Percentiles rank a stretch among this genome's conserved stretches.
These are phyloP conservation scores for Phytophthora hibernalis DNA, from an alignment of 352 stramenopile species.

Conservation along the genomic window DNA sequence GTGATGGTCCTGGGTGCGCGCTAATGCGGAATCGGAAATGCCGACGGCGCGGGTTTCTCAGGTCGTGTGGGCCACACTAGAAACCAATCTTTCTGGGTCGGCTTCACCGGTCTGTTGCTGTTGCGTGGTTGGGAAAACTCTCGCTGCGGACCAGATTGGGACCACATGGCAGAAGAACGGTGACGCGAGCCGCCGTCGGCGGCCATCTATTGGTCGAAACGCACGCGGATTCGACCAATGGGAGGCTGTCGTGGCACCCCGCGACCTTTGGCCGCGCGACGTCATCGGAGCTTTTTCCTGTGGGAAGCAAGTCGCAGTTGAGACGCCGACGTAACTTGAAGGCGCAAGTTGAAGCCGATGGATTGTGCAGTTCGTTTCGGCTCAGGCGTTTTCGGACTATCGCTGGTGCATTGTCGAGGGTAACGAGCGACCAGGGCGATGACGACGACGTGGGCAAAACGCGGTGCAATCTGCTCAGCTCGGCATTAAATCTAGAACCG, in stretches of 20 bases:
- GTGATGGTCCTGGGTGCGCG: constrained; percentile 20
- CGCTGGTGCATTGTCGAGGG: constrained; percentile 1
- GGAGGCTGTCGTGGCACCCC: neutral
- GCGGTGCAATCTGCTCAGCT: neutral
- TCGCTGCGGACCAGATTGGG: too few species aligned
- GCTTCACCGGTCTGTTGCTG: too few species aligned
- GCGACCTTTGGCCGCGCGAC: constrained; percentile 1
- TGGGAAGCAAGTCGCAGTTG: neutral
- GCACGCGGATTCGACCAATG: constrained; percentile 13
- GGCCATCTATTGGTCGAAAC: too few species aligned
- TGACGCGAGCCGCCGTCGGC: constrained; percentile 5
- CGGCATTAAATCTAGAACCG: constrained; percentile 24
- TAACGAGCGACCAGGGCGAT: neutral
- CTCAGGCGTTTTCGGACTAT: constrained; percentile 2
- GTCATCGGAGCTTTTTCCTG: constrained; percentile 23
- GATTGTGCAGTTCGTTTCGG: neutral
- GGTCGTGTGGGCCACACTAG: neutral
- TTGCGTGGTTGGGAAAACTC: too few species aligned
- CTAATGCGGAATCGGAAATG: constrained; percentile 30
- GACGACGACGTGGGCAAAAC: neutral
- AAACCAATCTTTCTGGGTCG: too few species aligned
- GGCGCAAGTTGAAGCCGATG: constrained; percentile 5
- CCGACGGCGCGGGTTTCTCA: constrained; percentile 12
- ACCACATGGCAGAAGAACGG: constrained; percentile 4
- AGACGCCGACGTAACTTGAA: neutral